phyloP scores from a whole-genome alignment of 495 filamentous ascomycete genomes.

The Aspergillus sclerotiicarbonarius region DNA sequence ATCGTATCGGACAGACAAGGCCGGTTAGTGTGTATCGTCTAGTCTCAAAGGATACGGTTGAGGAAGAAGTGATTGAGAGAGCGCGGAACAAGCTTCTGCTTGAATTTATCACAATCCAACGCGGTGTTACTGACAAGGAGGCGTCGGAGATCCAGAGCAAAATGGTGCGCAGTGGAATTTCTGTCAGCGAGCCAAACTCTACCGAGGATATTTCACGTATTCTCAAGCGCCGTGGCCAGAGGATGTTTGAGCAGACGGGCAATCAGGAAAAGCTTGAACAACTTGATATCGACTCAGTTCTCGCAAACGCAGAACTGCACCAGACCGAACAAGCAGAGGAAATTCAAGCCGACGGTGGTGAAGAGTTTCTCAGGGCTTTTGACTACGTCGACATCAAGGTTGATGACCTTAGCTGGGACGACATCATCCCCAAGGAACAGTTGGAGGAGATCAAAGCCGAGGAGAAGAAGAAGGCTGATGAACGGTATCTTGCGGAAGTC shows the following conservation, averaged over 20 bases:
- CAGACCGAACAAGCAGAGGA: slow-evolving; percentile 88
- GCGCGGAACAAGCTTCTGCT: slow-evolving; percentile 97
- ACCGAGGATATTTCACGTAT: slow-evolving; percentile 91
- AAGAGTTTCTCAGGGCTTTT: slow-evolving; percentile 87
- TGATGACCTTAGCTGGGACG: slow-evolving; percentile 90
- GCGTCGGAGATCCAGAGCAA: slow-evolving; percentile 70
- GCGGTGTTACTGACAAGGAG: slow-evolving; percentile 89
- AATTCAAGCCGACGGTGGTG: slow-evolving; percentile 85
- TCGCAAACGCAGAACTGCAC: slow-evolving; percentile 93
- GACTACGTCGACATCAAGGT: slow-evolving; percentile 93
- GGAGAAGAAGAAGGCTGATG: slow-evolving; percentile 79
- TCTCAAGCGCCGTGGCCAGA: slow-evolving; percentile 88
- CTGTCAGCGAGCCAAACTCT: slow-evolving; percentile 69
- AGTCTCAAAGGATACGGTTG: slow-evolving; percentile 95
- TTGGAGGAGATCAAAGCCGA: slow-evolving; percentile 84
- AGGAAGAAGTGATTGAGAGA: slow-evolving; percentile 94
- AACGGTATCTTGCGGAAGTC: slow-evolving; percentile 75
- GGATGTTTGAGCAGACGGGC: slow-evolving; percentile 94
- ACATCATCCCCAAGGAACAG: slow-evolving; percentile 94
- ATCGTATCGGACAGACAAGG: slow-evolving; percentile 94
- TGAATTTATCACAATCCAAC: slow-evolving; percentile 97
- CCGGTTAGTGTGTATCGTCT: slow-evolving; percentile 94
- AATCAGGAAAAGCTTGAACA: slow-evolving; percentile 96
- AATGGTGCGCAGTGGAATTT: slow-evolving; percentile 50
- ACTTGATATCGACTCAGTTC: slow-evolving; percentile 96